phyloP scores from a whole-genome alignment of 2,329 filamentous ascomycete species.

The Arthroderma sp. region DNA sequence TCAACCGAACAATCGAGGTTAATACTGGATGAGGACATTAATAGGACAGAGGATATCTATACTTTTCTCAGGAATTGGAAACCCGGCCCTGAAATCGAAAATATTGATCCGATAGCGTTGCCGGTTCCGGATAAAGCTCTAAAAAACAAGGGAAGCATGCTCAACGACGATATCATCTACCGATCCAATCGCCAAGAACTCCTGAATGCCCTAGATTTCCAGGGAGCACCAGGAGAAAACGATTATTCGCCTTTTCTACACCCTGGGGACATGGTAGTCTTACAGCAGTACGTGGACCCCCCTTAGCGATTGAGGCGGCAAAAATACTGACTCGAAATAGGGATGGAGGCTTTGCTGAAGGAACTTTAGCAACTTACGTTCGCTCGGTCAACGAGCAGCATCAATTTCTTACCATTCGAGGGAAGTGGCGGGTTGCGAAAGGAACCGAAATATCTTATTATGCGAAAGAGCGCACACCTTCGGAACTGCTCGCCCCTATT shows the following conservation, averaged over 20 bases:
- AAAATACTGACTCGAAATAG: slow-evolving; percentile 6
- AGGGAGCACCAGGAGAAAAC: slow-evolving; percentile 18
- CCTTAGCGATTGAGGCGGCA: slow-evolving; percentile 9
- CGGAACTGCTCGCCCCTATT: slow-evolving; percentile 33
- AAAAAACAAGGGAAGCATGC: slow-evolving; percentile 8
- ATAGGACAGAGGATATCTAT: slow-evolving; percentile 26
- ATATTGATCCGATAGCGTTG: slow-evolving; percentile 7
- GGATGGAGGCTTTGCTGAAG: slow-evolving; percentile 10
- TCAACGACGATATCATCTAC: slow-evolving; percentile 6
- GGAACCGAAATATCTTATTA: slow-evolving; percentile 34
- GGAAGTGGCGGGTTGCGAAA: slow-evolving; percentile 30
- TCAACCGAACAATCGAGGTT: slow-evolving; percentile 14
- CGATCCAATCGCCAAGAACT: slow-evolving; percentile 4
- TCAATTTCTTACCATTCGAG: slow-evolving; percentile 31
- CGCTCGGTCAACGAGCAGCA: slow-evolving; percentile 27
- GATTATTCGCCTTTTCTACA: slow-evolving; percentile 22
- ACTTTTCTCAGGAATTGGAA: slow-evolving; percentile 31
- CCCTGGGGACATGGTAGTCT: slow-evolving; percentile 28
- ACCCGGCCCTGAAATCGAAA: not conserved
- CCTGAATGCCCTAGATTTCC: slow-evolving; percentile 2
- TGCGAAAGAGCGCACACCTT: slow-evolving; percentile 36
- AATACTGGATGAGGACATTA: slow-evolving; percentile 21
- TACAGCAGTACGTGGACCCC: slow-evolving; percentile 18
- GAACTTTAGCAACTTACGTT: slow-evolving; percentile 28
- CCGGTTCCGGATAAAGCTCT: not conserved